Base-by-base conservation (phyloP, 129 eudicot genomes). In the Glebionis coronaria region DNA sequence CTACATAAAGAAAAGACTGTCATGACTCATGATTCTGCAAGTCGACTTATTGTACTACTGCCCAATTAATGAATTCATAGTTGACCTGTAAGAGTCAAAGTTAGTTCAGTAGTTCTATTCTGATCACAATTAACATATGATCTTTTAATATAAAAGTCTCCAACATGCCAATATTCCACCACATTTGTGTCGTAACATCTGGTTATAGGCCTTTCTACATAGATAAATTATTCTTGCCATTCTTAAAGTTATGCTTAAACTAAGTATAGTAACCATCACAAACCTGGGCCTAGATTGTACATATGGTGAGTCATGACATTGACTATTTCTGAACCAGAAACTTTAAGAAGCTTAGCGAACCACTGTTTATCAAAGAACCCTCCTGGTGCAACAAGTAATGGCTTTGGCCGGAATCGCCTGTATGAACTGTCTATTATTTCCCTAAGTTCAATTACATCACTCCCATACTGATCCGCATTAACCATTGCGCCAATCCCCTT, bases 221-320 rank as follows among this genome's bases (percentile, higher is more conserved):
- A 50, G 25, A 29, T 23, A 3, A 20, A 45, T 10, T 3, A 29
- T 54, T 42, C 63, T 53, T 56, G 38, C 56, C 72, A 55, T 55
- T 54, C 58, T 56, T 25, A 47, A 54, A 52, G 65, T 42, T 42
- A 63, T 10, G 5, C 40, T 6, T 35, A 35, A 35, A 35, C 42
- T 51, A 38, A 31, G 63, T 28, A 56, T 13, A 11, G 31, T 65
- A 28, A 73, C 16, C 15, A 61, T 16, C 56, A 80, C 81, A 12
- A 51, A 93, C 98, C 98, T 77, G 99, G 76, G 54, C 99, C 99
- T 56, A 94, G 67, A 72, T 87, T 82, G 68, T 94, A 94, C 59
- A 94, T 76, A 76, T 94, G 99, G 75, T 84, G 97, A 13, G 99
- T 74, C 80, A 94, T 25, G 56, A 69, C 88, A 74, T 87, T 28